Evolutionary conservation across 768 basidiomycete genomes (phyloP), one percentile per base, ranked within the genome.

Genomic region (Leccinum ochraceum): DNA sequence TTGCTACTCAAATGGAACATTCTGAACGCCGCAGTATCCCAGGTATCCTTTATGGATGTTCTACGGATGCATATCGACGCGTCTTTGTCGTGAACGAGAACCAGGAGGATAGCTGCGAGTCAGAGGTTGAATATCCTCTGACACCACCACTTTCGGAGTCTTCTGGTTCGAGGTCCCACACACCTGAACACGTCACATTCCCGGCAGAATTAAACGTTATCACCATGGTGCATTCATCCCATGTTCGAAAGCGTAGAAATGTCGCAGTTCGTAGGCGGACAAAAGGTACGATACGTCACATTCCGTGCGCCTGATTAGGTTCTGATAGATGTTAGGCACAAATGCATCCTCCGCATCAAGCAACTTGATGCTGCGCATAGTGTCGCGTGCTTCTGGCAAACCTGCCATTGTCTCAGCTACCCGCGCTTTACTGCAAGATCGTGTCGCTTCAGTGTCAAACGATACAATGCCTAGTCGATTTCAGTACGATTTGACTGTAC

Each of bases 81-180:
- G 66, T 82, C 54, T 69, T 75, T 57, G 51, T 62, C 8, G 51
- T 60, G 59, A 60, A 65, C 56, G 72, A 70, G 57, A 53, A 36
- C 52, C 66, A 39, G 32, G 64, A 63, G 57, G 74, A 80, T 32
- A 76, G 75, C 20, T 77, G 77, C 57, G 82, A 81, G 58, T 83
- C 84, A 20, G 88, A 89, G 58, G 72, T 82, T 3, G 83, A 86
- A 67, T 91, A 86, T 71, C 91, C 90, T 44, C 77, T 84, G 49
- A 92, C 90, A 0, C 91, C 90, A n/a, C 91, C 90, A 3, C 76
- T 82, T 17, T 92, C 90, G 8, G 90, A 90, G 70, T 81, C 80
- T 66, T 85, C 88, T 26, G 83, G 82, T 26, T 89, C 89, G 11
- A 79, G 86, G 59, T 79, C 86, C 30, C 75, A 85, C 26, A 87